Percentiles rank a stretch among this genome's conserved stretches.
phyloP scores from a whole-genome alignment of 441 rosid species.

The Raphanus hybrid region DNA sequence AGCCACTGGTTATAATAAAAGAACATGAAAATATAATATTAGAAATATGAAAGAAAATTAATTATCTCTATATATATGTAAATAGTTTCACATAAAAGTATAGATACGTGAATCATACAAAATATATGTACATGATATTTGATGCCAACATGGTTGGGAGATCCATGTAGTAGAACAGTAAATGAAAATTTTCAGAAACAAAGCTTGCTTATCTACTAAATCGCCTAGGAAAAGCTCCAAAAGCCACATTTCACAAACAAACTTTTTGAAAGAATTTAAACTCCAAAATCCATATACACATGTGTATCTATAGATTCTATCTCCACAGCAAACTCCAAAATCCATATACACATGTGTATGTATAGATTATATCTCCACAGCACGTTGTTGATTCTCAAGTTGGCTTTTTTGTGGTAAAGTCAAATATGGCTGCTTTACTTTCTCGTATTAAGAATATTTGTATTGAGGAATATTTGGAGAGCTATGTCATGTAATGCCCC shows the following conservation, averaged over 20 bases:
- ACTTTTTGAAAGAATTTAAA: not conserved
- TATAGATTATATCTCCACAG: not conserved
- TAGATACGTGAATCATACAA: not conserved
- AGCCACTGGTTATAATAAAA: not conserved
- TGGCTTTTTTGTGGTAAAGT: not conserved
- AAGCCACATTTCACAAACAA: not conserved
- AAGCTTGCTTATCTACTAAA: not conserved
- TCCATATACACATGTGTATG: not conserved
- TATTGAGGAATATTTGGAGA: not conserved
- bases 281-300: too few species aligned
- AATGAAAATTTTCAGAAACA: not conserved
- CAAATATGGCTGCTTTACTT: not conserved
- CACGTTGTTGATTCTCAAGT: not conserved
- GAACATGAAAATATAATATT: not conserved
- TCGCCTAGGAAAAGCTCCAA: not conserved
- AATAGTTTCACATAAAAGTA: not conserved
- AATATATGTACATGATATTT: not conserved
- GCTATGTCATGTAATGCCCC: not conserved
- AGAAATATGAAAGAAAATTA: not conserved
- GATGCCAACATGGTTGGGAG: not conserved
- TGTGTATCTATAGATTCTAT: too few species aligned
- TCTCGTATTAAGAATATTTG: not conserved
- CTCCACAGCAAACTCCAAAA: too few species aligned
- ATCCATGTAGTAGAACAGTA: not conserved
- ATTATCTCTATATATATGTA: not conserved